These are phyloP conservation scores for Leccinum incarnatum DNA, from an alignment of 768 basidiomycete genomes.

Conservation along the genomic window DNA sequence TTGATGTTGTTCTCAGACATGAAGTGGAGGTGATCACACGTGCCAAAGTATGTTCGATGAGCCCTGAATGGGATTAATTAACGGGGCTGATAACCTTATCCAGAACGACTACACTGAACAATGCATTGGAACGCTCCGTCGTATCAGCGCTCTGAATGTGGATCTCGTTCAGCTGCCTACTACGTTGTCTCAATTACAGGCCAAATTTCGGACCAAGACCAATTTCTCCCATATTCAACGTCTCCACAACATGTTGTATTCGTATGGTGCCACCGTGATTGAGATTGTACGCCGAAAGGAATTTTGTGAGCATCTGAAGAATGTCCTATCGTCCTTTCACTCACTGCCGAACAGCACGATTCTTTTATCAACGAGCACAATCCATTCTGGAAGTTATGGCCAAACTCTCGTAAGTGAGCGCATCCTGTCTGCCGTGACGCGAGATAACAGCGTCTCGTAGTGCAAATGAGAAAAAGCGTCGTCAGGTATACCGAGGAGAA, in stretches of 20 bases:
- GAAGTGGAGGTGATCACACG: slow-evolving; percentile 58
- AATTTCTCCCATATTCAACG: slow-evolving; percentile 91
- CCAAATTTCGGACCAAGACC: slow-evolving; percentile 70
- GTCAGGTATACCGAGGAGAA: slow-evolving; percentile 83
- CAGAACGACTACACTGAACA: slow-evolving; percentile 75
- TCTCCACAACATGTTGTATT: slow-evolving; percentile 86
- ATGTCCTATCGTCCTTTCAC: neutral
- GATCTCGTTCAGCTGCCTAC: slow-evolving; percentile 74
- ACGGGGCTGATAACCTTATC: slow-evolving; percentile 2
- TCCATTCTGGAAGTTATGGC: slow-evolving; percentile 85
- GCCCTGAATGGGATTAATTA: neutral
- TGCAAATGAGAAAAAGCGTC: slow-evolving; percentile 73
- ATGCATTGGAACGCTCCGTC: slow-evolving; percentile 63
- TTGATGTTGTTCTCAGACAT: slow-evolving; percentile 57
- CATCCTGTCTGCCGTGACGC: neutral
- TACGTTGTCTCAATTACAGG: slow-evolving; percentile 61
- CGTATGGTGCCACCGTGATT: slow-evolving; percentile 86
- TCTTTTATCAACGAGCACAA: slow-evolving; percentile 79
- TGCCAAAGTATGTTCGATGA: slow-evolving; percentile 43
- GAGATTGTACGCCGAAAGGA: slow-evolving; percentile 91
- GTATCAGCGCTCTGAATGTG: slow-evolving; percentile 78
- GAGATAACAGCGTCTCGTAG: slow-evolving; percentile 35
- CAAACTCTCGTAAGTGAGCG: slow-evolving; percentile 70
- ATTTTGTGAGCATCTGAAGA: slow-evolving; percentile 55
- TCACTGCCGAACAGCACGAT: slow-evolving; percentile 48